Percentiles rank a stretch among this genome's conserved stretches.
Evolutionary conservation across 2,329 filamentous ascomycete species (phyloP).

Genomic region (Stromatinia cepivora): DNA sequence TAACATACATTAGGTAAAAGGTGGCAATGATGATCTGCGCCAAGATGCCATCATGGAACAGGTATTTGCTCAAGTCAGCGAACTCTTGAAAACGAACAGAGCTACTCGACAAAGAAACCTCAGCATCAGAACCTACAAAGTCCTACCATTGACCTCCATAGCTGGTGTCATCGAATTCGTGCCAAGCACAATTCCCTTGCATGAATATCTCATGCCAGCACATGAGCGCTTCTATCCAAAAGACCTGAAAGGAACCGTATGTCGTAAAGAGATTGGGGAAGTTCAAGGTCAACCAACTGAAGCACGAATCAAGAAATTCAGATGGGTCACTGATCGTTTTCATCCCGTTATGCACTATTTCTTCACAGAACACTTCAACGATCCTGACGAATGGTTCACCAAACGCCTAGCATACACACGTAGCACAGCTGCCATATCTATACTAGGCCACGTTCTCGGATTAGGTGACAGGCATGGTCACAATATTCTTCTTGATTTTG

Average conservation of each 20-base stretch:
- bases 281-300: slow-evolving; percentile 71
- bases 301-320: slow-evolving; percentile 71
- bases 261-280: slow-evolving; percentile 75
- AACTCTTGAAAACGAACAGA: slow-evolving; percentile 81
- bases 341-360: slow-evolving; percentile 95
- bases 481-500: slow-evolving; percentile 90
- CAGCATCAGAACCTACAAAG: slow-evolving; percentile 94
- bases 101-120: slow-evolving; percentile 85
- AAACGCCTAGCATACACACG: slow-evolving; percentile 88
- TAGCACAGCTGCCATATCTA: slow-evolving; percentile 91
- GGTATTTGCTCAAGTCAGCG: slow-evolving; percentile 94
- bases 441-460: slow-evolving; percentile 89
- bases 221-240: slow-evolving; percentile 84
- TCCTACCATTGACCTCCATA: slow-evolving; percentile 79
- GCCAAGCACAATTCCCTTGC: slow-evolving; percentile 84
- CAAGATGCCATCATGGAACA: slow-evolving; percentile 99
- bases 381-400: slow-evolving; percentile 95
- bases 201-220: slow-evolving; percentile 88
- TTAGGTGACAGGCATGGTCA: slow-evolving; percentile 94
- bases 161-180: slow-evolving; percentile 98
- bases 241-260: slow-evolving; percentile 74
- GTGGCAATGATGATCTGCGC: slow-evolving; percentile 90
- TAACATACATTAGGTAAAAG: slow-evolving; percentile 65
- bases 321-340: slow-evolving; percentile 76
- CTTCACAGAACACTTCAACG: slow-evolving; percentile 90